phyloP scores from a whole-genome alignment of 129 eudicot species.

The carrot (Daucus carota) region DH1_v3.0 NC_030388.2:23918501-23919000 shows the following conservation, averaged over 20 bases:
- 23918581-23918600: constrained; percentile 92
- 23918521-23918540: constrained; percentile 92
- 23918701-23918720: not conserved
- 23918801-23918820: constrained; percentile 78
- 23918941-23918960: not conserved
- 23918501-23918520: constrained; percentile 87
- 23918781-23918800: constrained; percentile 85
- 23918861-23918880: constrained; percentile 92
- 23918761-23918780: constrained; percentile 93
- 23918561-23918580: constrained; percentile 86
- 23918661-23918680: not conserved
- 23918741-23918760: constrained; percentile 92
- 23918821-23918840: constrained; percentile 98
- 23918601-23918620: constrained; percentile 93
- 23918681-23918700: not conserved
- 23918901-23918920: not conserved
- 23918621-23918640: constrained; percentile 99
- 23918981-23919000: constrained; percentile 57
- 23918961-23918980: not conserved
- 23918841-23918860: constrained; percentile 87
- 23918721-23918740: constrained; percentile 40
- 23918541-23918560: constrained; percentile 91
- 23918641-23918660: constrained; percentile 68
- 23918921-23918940: not conserved
- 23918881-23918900: constrained; percentile 37